Evolutionary conservation across 192 early-diverging fungal genomes (phyloP).

Genomic region (Funneliformis mosseae): DNA sequence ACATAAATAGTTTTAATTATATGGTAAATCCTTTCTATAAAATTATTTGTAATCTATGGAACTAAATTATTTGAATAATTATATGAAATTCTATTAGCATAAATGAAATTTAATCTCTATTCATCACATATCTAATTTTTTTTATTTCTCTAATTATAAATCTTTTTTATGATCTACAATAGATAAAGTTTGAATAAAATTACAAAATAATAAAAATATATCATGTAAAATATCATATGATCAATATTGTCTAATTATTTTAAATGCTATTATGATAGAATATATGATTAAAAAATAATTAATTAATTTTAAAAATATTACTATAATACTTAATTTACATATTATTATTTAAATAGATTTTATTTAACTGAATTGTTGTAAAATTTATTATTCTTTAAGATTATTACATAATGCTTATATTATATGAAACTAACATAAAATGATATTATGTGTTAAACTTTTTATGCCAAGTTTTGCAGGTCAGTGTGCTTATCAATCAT

Average conservation of each 20-base stretch:
- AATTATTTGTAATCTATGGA: constrained; percentile 9
- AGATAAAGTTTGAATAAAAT: constrained; percentile 3
- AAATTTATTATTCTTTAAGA: constrained; percentile 3
- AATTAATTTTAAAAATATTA: too few relatives aligned
- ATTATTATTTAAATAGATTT: constrained; percentile 11
- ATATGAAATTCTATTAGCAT: neutral
- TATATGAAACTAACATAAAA: constrained; percentile 12
- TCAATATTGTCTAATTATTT: neutral
- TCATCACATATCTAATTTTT: constrained; percentile 8
- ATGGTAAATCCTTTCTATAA: neutral
- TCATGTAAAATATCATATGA: neutral
- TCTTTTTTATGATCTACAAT: neutral
- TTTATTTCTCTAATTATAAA: neutral
- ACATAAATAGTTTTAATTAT: constrained; percentile 3
- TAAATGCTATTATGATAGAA: neutral
- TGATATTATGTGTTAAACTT: neutral
- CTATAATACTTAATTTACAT: too few relatives aligned
- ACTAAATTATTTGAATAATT: neutral
- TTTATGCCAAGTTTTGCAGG: constrained; percentile 9
- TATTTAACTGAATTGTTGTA: neutral
- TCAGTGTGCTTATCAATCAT: neutral
- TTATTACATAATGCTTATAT: neutral
- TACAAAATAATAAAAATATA: neutral
- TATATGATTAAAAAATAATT: neutral
- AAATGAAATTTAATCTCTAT: neutral